Conservation (phyloP, 1,284 basidiomycete genomes). For the Meira miltonrushii region DNA sequence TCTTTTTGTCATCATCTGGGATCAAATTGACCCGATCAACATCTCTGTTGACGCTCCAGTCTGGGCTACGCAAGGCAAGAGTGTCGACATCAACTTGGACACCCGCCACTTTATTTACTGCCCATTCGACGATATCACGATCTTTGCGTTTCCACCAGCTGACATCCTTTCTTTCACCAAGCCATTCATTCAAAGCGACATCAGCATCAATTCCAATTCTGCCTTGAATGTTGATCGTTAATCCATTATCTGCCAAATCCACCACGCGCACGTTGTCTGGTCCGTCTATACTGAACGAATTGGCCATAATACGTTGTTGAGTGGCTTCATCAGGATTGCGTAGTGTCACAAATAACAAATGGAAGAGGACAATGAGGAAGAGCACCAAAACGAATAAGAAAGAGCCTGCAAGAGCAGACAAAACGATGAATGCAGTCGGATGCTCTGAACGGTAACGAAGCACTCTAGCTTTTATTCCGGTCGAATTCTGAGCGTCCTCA, state of each 20-base stretch:
- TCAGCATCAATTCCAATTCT: constrained; percentile 42
- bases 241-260: constrained; percentile 37
- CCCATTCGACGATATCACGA: constrained; percentile 41
- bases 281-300: constrained; percentile 35
- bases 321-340: constrained; percentile 25
- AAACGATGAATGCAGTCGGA: not conserved
- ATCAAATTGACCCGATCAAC: constrained; percentile 14
- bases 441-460: constrained; percentile 1
- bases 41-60: constrained; percentile 16
- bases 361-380: constrained; percentile 23
- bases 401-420: constrained; percentile 22
- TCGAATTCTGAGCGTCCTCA: not conserved
- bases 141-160: constrained; percentile 38
- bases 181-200: constrained; percentile 39
- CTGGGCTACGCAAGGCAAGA: constrained; percentile 29
- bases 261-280: constrained; percentile 37
- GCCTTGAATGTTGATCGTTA: constrained; percentile 36
- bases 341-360: constrained; percentile 32
- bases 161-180: constrained; percentile 25
- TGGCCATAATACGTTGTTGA: constrained; percentile 35
- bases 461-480: not conserved
- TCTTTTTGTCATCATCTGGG: constrained; percentile 9
- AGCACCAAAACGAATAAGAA: constrained; percentile 27
- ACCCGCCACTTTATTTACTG: constrained; percentile 35
- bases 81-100: constrained; percentile 38